phyloP scores from a whole-genome alignment of 345 rosid species.

The Euphorbia pulcherrima region DNA sequence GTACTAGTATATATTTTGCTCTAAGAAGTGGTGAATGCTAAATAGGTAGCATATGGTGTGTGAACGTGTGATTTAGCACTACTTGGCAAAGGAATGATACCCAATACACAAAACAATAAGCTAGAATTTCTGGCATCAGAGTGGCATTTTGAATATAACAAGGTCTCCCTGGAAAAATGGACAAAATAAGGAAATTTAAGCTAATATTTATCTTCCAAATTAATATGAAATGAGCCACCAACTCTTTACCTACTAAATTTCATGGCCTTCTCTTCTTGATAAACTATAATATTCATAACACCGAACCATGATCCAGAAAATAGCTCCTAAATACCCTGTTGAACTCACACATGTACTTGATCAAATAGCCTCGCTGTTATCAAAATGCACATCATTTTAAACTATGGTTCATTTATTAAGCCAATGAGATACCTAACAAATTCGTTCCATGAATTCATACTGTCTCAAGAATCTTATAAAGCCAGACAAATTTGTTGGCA shows the following conservation, averaged over 20 bases:
- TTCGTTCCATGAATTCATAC: constrained; percentile 14
- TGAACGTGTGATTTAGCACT: not conserved
- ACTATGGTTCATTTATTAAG: constrained; percentile 2
- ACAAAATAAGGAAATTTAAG: too few relatives aligned
- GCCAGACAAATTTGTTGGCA: constrained; percentile 38
- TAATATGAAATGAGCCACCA: too few relatives aligned
- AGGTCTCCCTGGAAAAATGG: constrained; percentile 20
- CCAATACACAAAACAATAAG: not conserved
- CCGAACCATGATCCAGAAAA: too few relatives aligned
- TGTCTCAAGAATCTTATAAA: constrained; percentile 35
- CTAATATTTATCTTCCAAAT: too few relatives aligned
- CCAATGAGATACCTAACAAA: constrained; percentile 8
- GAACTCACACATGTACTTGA: too few relatives aligned
- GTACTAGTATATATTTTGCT: too few relatives aligned
- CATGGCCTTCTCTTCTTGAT: too few relatives aligned
- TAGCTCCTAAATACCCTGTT: too few relatives aligned
- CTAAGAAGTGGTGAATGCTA: too few relatives aligned
- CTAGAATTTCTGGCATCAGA: not conserved
- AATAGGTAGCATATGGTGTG: too few relatives aligned
- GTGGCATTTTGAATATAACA: not conserved
- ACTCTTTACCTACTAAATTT: too few relatives aligned
- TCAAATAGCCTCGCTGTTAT: constrained; percentile 13
- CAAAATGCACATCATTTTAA: not conserved
- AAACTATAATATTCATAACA: too few relatives aligned
- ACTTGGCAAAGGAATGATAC: not conserved